These are phyloP conservation scores for Cucurbita maxima DNA, from an alignment of 306 rosid genomes.

Conservation along the genomic window DNA sequence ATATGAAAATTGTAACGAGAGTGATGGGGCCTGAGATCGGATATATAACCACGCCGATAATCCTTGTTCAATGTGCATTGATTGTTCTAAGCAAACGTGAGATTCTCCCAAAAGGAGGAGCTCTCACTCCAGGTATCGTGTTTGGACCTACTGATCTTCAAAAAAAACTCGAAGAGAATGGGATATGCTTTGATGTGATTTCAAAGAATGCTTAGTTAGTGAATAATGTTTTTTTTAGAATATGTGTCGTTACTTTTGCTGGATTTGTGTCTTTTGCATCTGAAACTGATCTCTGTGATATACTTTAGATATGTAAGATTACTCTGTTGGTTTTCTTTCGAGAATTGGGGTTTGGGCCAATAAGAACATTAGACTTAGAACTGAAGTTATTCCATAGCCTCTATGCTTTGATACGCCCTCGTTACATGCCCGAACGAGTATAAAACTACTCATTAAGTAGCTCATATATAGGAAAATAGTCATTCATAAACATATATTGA, in stretches of 20 bases:
- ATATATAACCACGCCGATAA: slow-evolving; percentile 67
- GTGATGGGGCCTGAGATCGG: slow-evolving; percentile 83
- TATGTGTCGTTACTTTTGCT: background rate
- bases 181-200: slow-evolving; percentile 59
- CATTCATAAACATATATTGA: no score
- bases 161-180: slow-evolving; percentile 57
- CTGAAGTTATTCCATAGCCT: no score
- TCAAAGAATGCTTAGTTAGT: slow-evolving; percentile 21
- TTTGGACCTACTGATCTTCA: slow-evolving; percentile 76
- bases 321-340: background rate
- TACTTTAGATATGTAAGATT: background rate
- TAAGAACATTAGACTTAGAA: no score
- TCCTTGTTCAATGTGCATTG: slow-evolving; percentile 67
- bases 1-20: slow-evolving; percentile 62
- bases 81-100: slow-evolving; percentile 45
- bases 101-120: slow-evolving; percentile 66
- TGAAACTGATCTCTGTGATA: background rate
- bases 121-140: slow-evolving; percentile 52
- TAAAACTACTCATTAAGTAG: no score
- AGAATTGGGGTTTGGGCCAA: no score
- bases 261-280: background rate
- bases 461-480: no score
- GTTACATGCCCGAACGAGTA: no score
- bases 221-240: background rate
- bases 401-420: no score